These are phyloP conservation scores for Physaria fendleri DNA, from an alignment of 345 rosid genomes.

Conservation along the genomic window DNA sequence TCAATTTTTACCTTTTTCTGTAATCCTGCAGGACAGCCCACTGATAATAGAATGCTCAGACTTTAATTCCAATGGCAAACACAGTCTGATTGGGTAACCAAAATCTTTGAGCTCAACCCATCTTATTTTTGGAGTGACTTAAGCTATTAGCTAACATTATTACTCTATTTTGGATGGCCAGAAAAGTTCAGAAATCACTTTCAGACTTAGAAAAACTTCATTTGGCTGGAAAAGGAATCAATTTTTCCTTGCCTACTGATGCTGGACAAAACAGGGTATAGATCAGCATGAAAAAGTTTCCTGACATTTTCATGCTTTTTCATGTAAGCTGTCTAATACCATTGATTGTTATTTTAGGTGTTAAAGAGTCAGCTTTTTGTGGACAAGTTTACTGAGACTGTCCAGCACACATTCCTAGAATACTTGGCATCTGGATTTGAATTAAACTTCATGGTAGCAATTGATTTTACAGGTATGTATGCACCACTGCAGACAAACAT, in stretches of 20 bases:
- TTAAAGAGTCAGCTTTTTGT: slow-evolving; percentile 70
- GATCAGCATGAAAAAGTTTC: background rate
- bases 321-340: background rate
- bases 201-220: slow-evolving; percentile 65
- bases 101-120: background rate
- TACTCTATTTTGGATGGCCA: too few species aligned
- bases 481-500: too few species aligned
- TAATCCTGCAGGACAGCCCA: slow-evolving; percentile 27
- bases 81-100: slow-evolving; percentile 26
- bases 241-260: slow-evolving; percentile 46
- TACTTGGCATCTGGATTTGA: slow-evolving; percentile 79
- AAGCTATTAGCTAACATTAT: too few species aligned
- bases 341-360: slow-evolving; percentile 30
- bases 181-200: slow-evolving; percentile 72
- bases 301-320: background rate
- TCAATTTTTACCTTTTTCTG: too few species aligned
- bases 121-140: background rate
- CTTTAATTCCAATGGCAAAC: slow-evolving; percentile 30
- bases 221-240: slow-evolving; percentile 44
- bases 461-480: slow-evolving; percentile 99
- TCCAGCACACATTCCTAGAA: slow-evolving; percentile 70
- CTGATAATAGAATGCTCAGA: slow-evolving; percentile 32
- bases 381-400: slow-evolving; percentile 61
- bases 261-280: slow-evolving; percentile 59
- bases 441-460: slow-evolving; percentile 90